These are phyloP conservation scores for Cercospora citrullina DNA, from an alignment of 2,329 filamentous ascomycete genomes.

Conservation along the genomic window DNA sequence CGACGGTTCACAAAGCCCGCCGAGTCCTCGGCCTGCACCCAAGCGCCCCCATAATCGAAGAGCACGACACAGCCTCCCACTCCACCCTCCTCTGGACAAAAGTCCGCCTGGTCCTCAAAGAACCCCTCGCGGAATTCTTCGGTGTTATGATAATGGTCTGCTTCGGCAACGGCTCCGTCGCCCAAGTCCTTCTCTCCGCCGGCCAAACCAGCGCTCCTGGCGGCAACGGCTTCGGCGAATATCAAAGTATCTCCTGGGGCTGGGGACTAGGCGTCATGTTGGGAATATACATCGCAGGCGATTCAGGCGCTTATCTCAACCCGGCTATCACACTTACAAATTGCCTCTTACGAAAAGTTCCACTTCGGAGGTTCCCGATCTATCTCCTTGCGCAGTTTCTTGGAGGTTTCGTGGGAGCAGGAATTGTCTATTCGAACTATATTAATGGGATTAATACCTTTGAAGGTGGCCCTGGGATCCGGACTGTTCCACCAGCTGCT, in stretches of 20 bases:
- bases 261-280: conserved; percentile 66
- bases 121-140: conserved; percentile 49
- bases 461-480: conserved; percentile 59
- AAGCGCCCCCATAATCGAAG: conserved; percentile 44
- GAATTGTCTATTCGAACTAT: conserved; percentile 48
- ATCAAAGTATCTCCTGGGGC: conserved; percentile 48
- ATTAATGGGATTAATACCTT: conserved; percentile 60
- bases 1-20: conserved; percentile 13
- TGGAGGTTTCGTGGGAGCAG: conserved; percentile 62
- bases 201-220: conserved; percentile 44
- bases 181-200: conserved; percentile 45
- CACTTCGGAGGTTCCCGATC: conserved; percentile 69
- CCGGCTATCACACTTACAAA: conserved; percentile 70
- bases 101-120: conserved; percentile 40
- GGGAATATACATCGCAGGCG: conserved; percentile 48
- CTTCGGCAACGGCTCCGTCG: conserved; percentile 49
- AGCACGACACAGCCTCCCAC: conserved; percentile 42
- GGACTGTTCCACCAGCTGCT: conserved; percentile 60
- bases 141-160: conserved; percentile 46
- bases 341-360: conserved; percentile 67
- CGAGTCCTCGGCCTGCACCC: conserved; percentile 42
- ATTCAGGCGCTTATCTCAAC: conserved; percentile 46
- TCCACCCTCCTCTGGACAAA: conserved; percentile 43
- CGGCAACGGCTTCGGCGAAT: conserved; percentile 45
- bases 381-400: conserved; percentile 67